Percentiles rank a stretch among this genome's conserved stretches.
phyloP scores from a whole-genome alignment of 305 asterid genomes.

The Fraxinus velutina region DNA sequence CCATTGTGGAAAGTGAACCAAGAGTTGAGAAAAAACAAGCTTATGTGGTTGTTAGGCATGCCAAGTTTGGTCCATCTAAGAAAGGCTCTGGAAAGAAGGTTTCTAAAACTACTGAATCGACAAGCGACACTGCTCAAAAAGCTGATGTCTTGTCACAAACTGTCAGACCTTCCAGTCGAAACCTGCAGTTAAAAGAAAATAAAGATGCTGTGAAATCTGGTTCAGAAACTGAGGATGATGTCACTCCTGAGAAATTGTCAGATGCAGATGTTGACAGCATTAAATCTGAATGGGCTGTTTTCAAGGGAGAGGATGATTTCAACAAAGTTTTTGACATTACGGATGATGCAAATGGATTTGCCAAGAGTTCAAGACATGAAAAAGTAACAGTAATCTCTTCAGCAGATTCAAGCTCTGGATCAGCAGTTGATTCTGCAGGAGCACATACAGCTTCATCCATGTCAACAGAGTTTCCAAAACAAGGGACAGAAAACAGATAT shows the following conservation, averaged over 20 bases:
- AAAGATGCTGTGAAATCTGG: constrained; percentile 25
- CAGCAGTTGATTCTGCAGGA: constrained; percentile 21
- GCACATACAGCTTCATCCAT: constrained; percentile 14
- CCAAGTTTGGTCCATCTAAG: constrained; percentile 65
- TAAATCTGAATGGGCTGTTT: constrained; percentile 32
- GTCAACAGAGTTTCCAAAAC: constrained; percentile 19
- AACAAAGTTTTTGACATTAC: constrained; percentile 30
- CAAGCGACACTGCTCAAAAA: constrained; percentile 10
- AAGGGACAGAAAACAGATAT: constrained; percentile 25
- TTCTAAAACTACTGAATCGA: constrained; percentile 24
- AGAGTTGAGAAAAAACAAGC: constrained; percentile 65
- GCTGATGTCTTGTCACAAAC: constrained; percentile 15
- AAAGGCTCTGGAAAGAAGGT: constrained; percentile 58
- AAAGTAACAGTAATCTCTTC: constrained; percentile 7
- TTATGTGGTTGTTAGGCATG: constrained; percentile 62
- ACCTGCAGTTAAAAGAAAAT: constrained; percentile 15
- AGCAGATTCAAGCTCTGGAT: constrained; percentile 12
- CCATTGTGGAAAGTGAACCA: constrained; percentile 53
- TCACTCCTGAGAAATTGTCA: constrained; percentile 26
- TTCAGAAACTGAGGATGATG: constrained; percentile 20
- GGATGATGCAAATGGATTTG: constrained; percentile 19
- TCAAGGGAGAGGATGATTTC: constrained; percentile 25
- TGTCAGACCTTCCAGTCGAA: neutral
- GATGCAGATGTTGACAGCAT: constrained; percentile 30
- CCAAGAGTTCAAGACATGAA: constrained; percentile 12